These are phyloP conservation scores for Cryptococcus depauperatus DNA, from an alignment of 1,284 basidiomycete species.

Conservation along the genomic window DNA sequence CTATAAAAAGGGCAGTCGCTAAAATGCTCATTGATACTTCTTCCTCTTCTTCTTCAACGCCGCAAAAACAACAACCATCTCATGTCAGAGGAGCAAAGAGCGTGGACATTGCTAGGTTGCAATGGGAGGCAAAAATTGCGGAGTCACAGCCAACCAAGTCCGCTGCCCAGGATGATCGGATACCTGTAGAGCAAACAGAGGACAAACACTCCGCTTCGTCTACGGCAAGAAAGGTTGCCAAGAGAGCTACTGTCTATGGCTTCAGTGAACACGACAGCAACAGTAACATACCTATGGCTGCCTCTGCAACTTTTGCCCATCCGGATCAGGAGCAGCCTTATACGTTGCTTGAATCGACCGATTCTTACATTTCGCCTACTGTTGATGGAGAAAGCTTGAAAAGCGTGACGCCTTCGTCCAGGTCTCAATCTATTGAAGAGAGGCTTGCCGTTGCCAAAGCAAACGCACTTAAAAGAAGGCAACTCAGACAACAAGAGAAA, in stretches of 20 bases:
- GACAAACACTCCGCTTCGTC: not conserved
- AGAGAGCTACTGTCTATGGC: constrained; percentile 16
- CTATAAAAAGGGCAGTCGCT: constrained; percentile 25
- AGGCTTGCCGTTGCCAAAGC: constrained; percentile 37
- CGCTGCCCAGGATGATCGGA: not conserved
- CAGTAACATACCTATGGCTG: constrained; percentile 8
- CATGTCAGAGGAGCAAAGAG: constrained; percentile 23
- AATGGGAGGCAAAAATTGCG: constrained; percentile 40
- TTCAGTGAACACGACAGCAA: constrained; percentile 8
- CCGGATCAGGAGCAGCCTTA: constrained; percentile 12
- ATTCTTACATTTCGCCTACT: constrained; percentile 21
- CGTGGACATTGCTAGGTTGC: constrained; percentile 31
- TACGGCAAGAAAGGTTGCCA: constrained; percentile 12
- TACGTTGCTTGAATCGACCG: constrained; percentile 18
- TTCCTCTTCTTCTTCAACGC: constrained; percentile 25
- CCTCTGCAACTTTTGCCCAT: constrained; percentile 2
- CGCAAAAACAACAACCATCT: constrained; percentile 21
- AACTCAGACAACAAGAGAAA: constrained; percentile 32
- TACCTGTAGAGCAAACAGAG: not conserved
- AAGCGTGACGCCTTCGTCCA: constrained; percentile 16
- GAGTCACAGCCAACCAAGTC: constrained; percentile 8
- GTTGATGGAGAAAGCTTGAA: constrained; percentile 23
- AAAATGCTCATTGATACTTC: constrained; percentile 18
- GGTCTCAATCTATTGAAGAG: constrained; percentile 28
- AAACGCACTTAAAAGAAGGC: constrained; percentile 34